phyloP scores from a whole-genome alignment of 1,139 yeast genomes.

The Yamadazyma epiphylla region DNA sequence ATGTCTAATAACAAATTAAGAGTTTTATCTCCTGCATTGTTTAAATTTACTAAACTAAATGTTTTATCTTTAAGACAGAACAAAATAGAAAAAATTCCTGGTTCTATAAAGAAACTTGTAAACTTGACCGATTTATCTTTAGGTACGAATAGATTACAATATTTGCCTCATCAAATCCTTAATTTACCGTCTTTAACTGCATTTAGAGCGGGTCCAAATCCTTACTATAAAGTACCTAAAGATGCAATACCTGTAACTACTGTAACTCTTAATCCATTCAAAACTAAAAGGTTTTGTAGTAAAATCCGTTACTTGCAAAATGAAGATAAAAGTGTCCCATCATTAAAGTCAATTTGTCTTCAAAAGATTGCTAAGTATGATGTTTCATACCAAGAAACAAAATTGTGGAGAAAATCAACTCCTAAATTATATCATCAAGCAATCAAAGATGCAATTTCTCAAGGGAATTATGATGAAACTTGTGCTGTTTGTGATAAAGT shows the following conservation, averaged over 20 bases:
- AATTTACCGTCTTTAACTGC: conserved; percentile 25
- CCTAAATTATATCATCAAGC: conserved; percentile 33
- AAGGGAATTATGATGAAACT: conserved; percentile 33
- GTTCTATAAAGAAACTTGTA: conserved; percentile 26
- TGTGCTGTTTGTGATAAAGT: conserved; percentile 35
- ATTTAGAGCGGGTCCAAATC: conserved; percentile 45
- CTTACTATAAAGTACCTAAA: conserved; percentile 26
- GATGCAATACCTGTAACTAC: conserved; percentile 22
- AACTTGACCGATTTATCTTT: conserved; percentile 37
- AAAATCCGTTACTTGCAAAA: conserved; percentile 16
- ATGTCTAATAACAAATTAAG: conserved; percentile 34
- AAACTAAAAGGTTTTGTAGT: conserved; percentile 21
- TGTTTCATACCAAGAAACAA: conserved; percentile 43
- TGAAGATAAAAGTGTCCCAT: conserved; percentile 17
- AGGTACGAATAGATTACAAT: conserved; percentile 34
- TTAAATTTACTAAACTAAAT: conserved; percentile 39
- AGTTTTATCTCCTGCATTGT: conserved; percentile 33
- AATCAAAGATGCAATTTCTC: conserved; percentile 35
- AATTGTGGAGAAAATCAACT: conserved; percentile 35
- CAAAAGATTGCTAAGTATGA: conserved; percentile 37
- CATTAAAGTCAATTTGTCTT: conserved; percentile 33
- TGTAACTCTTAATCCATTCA: conserved; percentile 9
- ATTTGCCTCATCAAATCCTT: conserved; percentile 35
- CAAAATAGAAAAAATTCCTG: conserved; percentile 31
- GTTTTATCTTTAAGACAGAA: conserved; percentile 42